These are phyloP conservation scores for Phialemonium atrogriseum DNA, from an alignment of 2,329 filamentous ascomycete species.

Conservation along the genomic window DNA sequence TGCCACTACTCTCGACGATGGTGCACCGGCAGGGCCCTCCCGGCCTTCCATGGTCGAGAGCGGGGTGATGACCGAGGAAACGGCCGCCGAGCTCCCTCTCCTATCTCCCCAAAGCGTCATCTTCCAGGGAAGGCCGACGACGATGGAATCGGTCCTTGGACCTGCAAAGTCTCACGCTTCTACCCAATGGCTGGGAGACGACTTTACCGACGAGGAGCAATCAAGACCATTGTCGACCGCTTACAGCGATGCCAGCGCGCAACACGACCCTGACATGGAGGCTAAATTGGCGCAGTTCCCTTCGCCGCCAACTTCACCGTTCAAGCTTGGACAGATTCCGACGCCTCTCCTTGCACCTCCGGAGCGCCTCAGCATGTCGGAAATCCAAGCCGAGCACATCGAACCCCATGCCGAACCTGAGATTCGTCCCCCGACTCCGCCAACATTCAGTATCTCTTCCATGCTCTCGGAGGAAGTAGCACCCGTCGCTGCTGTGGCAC, in stretches of 20 bases:
- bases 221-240: conserved; percentile 38
- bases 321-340: conserved; percentile 12
- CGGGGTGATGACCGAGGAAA: conserved; percentile 4
- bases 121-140: conserved; percentile 25
- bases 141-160: conserved; percentile 32
- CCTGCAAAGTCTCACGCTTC: conserved; percentile 15
- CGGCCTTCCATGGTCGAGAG: conserved; percentile 29
- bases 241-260: conserved; percentile 45
- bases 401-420: conserved; percentile 32
- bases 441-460: conserved; percentile 22
- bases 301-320: conserved; percentile 37
- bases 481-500: conserved; percentile 17
- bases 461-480: conserved; percentile 16
- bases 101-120: conserved; percentile 18
- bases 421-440: conserved; percentile 18
- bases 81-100: conserved; percentile 1
- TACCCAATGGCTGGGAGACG: conserved; percentile 15
- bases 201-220: conserved; percentile 13
- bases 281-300: conserved; percentile 47
- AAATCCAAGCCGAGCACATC: conserved; percentile 34
- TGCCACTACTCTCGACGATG: conserved; percentile 9
- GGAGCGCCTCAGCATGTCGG: conserved; percentile 33
- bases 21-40: neutral
- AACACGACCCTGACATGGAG: conserved; percentile 41
- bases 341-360: conserved; percentile 19